Evolutionary conservation across 257 asterid species (phyloP).

Genomic region (Nyctanthes arbortristis): DNA sequence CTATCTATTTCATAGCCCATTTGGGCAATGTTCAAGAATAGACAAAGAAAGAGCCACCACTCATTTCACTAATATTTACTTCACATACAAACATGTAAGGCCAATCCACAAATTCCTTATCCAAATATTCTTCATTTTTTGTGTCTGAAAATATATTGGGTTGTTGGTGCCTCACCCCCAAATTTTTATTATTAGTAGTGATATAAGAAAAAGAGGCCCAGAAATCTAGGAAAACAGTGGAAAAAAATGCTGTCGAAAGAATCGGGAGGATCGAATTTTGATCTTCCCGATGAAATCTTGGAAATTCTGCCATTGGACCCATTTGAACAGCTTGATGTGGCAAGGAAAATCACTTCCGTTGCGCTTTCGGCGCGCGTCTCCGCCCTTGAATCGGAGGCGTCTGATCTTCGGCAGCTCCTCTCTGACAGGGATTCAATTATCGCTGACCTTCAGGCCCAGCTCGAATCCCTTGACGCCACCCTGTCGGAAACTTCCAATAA

Average conservation of each 20-base stretch:
- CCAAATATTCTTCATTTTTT: conserved; percentile 19
- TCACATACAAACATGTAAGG: neutral
- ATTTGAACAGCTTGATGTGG: conserved; percentile 87
- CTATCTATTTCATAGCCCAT: too few relatives aligned
- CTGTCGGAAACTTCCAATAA: conserved; percentile 51
- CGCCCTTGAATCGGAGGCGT: conserved; percentile 74
- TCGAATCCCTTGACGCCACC: conserved; percentile 68
- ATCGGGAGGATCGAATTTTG: conserved; percentile 47
- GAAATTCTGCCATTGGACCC: conserved; percentile 80
- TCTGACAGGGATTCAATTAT: conserved; percentile 65
- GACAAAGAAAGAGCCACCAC: conserved; percentile 26
- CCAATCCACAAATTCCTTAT: conserved; percentile 32
- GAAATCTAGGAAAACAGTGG: too few relatives aligned
- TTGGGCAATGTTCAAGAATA: too few relatives aligned
- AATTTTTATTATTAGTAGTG: conserved; percentile 2
- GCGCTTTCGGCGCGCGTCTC: conserved; percentile 89
- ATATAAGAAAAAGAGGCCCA: neutral
- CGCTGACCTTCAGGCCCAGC: conserved; percentile 73
- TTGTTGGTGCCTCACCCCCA: conserved; percentile 27
- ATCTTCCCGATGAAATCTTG: conserved; percentile 79
- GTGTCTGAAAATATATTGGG: conserved; percentile 1
- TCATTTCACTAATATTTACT: neutral
- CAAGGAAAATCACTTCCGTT: conserved; percentile 93
- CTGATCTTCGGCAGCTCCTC: conserved; percentile 61
- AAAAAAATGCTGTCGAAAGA: conserved; percentile 53